Evolutionary conservation across 2,329 filamentous ascomycete species (phyloP).

Genomic region (Diplodia seriata): DNA sequence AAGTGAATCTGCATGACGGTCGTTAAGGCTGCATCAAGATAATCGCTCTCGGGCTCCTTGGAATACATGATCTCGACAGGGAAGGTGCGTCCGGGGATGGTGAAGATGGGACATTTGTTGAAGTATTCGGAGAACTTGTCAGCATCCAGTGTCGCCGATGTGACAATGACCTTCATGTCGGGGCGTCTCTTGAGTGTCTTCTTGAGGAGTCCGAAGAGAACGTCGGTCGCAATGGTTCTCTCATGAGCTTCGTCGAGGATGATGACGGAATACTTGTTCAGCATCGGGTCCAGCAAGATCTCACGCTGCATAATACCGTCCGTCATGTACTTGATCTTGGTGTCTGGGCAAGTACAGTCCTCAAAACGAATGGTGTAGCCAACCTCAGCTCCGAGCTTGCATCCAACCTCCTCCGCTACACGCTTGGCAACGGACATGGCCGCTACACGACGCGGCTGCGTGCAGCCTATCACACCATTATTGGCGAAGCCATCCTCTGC

Average conservation of each 20-base stretch:
- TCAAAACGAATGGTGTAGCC: slow-evolving; percentile 99
- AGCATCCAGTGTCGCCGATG: slow-evolving; percentile 96
- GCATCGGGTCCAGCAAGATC: slow-evolving; percentile 92
- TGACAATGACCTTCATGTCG: slow-evolving; percentile 98
- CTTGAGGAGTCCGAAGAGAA: slow-evolving; percentile 95
- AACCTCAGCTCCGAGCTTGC: slow-evolving; percentile 89
- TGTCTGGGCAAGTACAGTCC: slow-evolving; percentile 87
- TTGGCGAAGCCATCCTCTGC: slow-evolving; percentile 91
- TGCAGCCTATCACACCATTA: slow-evolving; percentile 90
- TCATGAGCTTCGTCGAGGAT: slow-evolving; percentile 99
- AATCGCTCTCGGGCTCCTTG: slow-evolving; percentile 92
- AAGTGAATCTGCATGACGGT: slow-evolving; percentile 99
- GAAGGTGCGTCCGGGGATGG: slow-evolving; percentile 92
- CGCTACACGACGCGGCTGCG: slow-evolving; percentile 94
- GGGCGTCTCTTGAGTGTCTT: slow-evolving; percentile 81
- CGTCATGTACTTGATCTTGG: slow-evolving; percentile 99
- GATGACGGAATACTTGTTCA: slow-evolving; percentile 93
- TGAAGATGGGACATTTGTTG: slow-evolving; percentile 94
- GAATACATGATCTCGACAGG: slow-evolving; percentile 97
- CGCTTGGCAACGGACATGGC: slow-evolving; percentile 98
- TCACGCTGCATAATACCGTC: slow-evolving; percentile 98
- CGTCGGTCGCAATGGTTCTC: slow-evolving; percentile 94
- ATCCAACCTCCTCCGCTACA: slow-evolving; percentile 96
- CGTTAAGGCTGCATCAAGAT: slow-evolving; percentile 89
- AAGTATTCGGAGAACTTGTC: slow-evolving; percentile 98